phyloP scores from a whole-genome alignment of 2,329 filamentous ascomycete genomes.

The Fusarium caatingaense region DNA sequence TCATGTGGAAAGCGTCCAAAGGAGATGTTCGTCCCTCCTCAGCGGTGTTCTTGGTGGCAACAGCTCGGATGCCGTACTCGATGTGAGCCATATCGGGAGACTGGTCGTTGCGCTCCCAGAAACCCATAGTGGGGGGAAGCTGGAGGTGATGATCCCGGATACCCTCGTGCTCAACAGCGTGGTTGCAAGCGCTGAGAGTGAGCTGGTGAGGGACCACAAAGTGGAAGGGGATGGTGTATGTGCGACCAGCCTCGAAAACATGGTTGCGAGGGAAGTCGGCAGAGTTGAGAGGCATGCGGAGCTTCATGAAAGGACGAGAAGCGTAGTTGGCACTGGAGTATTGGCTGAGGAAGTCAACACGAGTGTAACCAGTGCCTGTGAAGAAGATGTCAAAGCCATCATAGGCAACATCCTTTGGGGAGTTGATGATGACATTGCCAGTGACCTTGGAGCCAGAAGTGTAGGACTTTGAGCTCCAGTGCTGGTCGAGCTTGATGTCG shows the following conservation, averaged over 20 bases:
- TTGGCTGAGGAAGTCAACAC: slow-evolving; percentile 62
- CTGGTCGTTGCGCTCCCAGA: slow-evolving; percentile 66
- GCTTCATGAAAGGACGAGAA: slow-evolving; percentile 66
- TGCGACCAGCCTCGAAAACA: slow-evolving; percentile 60
- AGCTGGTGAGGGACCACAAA: slow-evolving; percentile 70
- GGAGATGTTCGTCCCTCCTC: slow-evolving; percentile 48
- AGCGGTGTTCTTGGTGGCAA: slow-evolving; percentile 49
- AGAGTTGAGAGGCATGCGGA: slow-evolving; percentile 64
- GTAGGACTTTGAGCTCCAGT: slow-evolving; percentile 67
- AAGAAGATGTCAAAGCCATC: slow-evolving; percentile 65
- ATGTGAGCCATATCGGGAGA: slow-evolving; percentile 66
- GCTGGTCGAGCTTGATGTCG: slow-evolving; percentile 62
- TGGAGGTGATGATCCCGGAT: slow-evolving; percentile 65
- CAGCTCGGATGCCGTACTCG: slow-evolving; percentile 64
- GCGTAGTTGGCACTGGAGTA: slow-evolving; percentile 61
- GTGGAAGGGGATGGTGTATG: slow-evolving; percentile 66
- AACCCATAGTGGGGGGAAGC: slow-evolving; percentile 64
- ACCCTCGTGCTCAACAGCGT: slow-evolving; percentile 57
- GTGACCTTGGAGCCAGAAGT: slow-evolving; percentile 64
- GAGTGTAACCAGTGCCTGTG: slow-evolving; percentile 62
- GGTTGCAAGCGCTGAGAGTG: slow-evolving; percentile 67
- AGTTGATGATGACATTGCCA: slow-evolving; percentile 61
- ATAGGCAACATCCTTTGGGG: slow-evolving; percentile 60
- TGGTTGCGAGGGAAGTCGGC: slow-evolving; percentile 59
- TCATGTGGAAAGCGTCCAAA: slow-evolving; percentile 56